Evolutionary conservation across 2,329 filamentous ascomycete genomes (phyloP).

Genomic region (Trichophyton schoenleinii): DNA sequence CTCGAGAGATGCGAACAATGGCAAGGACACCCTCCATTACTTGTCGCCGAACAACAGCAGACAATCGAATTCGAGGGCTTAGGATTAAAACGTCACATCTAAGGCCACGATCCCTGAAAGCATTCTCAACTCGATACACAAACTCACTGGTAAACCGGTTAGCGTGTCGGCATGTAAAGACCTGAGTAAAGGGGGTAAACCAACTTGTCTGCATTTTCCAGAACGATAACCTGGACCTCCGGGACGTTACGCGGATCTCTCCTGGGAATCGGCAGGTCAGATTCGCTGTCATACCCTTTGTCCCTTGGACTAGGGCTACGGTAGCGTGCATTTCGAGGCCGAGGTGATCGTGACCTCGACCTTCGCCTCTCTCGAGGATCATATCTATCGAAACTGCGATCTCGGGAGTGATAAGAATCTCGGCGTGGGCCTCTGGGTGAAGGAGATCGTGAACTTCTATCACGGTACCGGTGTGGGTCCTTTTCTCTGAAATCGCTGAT

Average conservation of each 20-base stretch:
- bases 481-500: conserved; percentile 36
- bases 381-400: conserved; percentile 37
- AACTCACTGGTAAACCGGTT: conserved; percentile 47
- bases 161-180: not conserved
- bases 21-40: conserved; percentile 80
- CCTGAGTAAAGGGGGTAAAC: conserved; percentile 14
- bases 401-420: conserved; percentile 23
- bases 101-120: conserved; percentile 59
- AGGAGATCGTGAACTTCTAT: not conserved
- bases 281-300: conserved; percentile 43
- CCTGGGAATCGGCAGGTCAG: conserved; percentile 58
- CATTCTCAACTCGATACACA: conserved; percentile 65
- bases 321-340: conserved; percentile 48
- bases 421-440: not conserved
- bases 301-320: conserved; percentile 55
- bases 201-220: conserved; percentile 58
- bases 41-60: conserved; percentile 69
- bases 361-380: conserved; percentile 36
- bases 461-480: conserved; percentile 19
- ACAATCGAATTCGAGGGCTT: conserved; percentile 61
- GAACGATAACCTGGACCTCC: conserved; percentile 75
- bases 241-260: conserved; percentile 65
- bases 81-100: conserved; percentile 69
- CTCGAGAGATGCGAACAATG: conserved; percentile 62
- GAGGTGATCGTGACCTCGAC: conserved; percentile 53